These are phyloP conservation scores for Glycine latifolia DNA, from an alignment of 306 rosid genomes.

Conservation along the genomic window DNA sequence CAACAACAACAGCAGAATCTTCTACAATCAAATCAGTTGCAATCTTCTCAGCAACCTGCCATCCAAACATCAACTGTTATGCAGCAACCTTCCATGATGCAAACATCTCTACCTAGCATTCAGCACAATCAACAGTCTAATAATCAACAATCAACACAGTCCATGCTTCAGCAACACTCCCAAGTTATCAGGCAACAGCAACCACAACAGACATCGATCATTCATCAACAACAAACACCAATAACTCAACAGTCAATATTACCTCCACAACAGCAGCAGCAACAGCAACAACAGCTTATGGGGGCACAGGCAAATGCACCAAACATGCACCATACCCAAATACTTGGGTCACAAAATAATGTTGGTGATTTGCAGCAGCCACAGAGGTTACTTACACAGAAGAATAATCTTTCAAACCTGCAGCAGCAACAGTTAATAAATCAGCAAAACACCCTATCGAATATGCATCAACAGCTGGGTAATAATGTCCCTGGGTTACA, in stretches of 20 bases:
- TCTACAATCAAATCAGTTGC: slow-evolving; percentile 81
- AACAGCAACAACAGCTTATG: slow-evolving; percentile 54
- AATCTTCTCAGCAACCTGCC: slow-evolving; percentile 83
- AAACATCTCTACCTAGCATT: slow-evolving; percentile 63
- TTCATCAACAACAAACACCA: slow-evolving; percentile 71
- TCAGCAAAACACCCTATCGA: slow-evolving; percentile 81
- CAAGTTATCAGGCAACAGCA: slow-evolving; percentile 94
- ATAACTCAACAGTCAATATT: slow-evolving; percentile 74
- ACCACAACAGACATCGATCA: slow-evolving; percentile 74
- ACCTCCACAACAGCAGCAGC: slow-evolving; percentile 79
- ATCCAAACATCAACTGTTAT: slow-evolving; percentile 75
- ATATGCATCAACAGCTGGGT: slow-evolving; percentile 87
- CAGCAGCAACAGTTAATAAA: slow-evolving; percentile 82
- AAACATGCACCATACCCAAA: slow-evolving; percentile 73
- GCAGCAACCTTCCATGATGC: slow-evolving; percentile 75
- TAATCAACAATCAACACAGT: slow-evolving; percentile 73
- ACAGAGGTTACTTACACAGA: slow-evolving; percentile 79
- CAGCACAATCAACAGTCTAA: slow-evolving; percentile 85
- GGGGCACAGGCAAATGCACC: slow-evolving; percentile 77
- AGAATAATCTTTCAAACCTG: slow-evolving; percentile 77
- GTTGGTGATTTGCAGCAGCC: slow-evolving; percentile 89
- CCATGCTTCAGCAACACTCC: slow-evolving; percentile 88
- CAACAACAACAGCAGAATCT: slow-evolving; percentile 62
- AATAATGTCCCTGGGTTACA: slow-evolving; percentile 79
- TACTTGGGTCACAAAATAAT: slow-evolving; percentile 71